Base-by-base conservation (phyloP, 352 stramenopile species). In the Phytopythium helicoides region DNA sequence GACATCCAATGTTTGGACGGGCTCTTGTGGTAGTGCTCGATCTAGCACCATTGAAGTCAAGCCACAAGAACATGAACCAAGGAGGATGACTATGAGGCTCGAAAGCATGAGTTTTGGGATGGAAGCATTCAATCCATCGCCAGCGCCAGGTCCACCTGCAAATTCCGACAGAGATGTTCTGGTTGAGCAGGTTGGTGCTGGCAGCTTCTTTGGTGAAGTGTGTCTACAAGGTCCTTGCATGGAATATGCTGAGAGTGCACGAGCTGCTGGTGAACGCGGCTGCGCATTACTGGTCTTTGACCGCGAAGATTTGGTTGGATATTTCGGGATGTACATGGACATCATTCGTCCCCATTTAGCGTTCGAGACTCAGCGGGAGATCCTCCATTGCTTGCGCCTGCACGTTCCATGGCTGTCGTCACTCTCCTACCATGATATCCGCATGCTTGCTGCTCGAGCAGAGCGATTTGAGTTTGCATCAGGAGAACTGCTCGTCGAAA, bases 291-390 rank as follows among this genome's bases (percentile, higher is more conserved):
- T 90, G 18, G 75, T 68, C n/a, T 47, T 90, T 37, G 71, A 66
- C 14, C 64, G 61, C 35, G 68, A 83, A 11, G 75, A 88, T 52
- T 36, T 90, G 7, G 76, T 64, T 39, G 71, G 73, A 1, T 90
- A 87, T 47, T 64, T 88, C 8, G 62, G 65, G 12, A 68, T 75
- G 50, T 87, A 90, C 50, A 79, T 90, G 64, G 76, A 89, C 49
- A 73, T 87, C 25, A 70, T 90, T 42, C 64, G 56, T 3, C 66
- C 77, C 19, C 77, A 90, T 28, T 42, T 90, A n/a, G 56, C 48
- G 9, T 76, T 85, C 41, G 75, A 86, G 52, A 64, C 48, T 14
- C 61, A 72, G 48, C 81, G 74, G 18, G 73, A 88, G 48, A 36
- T 84, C 9, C 64, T 90, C 11, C 55, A 71, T 19, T 64, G 50